These are phyloP conservation scores for Sambucus nigra DNA, from an alignment of 129 eudicot species.

Conservation along the genomic window DNA sequence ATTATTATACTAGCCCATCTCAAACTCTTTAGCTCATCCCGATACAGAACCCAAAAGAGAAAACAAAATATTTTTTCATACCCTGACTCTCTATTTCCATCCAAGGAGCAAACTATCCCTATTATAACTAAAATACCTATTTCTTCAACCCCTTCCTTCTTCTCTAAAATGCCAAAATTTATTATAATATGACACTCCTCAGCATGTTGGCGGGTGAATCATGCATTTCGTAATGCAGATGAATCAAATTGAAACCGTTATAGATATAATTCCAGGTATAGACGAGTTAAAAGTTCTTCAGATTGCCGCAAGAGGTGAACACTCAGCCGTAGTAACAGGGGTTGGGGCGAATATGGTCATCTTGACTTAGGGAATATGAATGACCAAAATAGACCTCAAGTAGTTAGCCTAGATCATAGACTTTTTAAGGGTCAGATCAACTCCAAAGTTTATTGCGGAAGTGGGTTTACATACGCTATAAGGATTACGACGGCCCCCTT, in stretches of 20 bases:
- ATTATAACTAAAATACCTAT: too few species aligned
- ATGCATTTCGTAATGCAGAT: constrained; percentile 28
- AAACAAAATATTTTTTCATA: too few species aligned
- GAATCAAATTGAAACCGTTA: constrained; percentile 17
- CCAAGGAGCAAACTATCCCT: too few species aligned
- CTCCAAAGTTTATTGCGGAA: constrained; percentile 55
- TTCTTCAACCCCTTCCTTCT: too few species aligned
- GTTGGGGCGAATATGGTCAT: constrained; percentile 99
- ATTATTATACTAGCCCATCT: too few species aligned
- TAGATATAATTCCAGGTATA: constrained; percentile 27
- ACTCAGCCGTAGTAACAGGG: constrained; percentile 83
- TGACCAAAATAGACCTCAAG: constrained; percentile 53
- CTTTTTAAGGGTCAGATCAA: not conserved
- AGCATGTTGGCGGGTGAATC: too few species aligned
- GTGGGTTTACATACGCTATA: constrained; percentile 65
- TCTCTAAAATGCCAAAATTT: too few species aligned
- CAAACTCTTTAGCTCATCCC: too few species aligned
- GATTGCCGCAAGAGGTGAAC: constrained; percentile 88
- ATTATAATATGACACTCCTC: too few species aligned
- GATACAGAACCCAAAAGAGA: too few species aligned
- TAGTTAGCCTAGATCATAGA: constrained; percentile 30
- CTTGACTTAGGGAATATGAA: constrained; percentile 70
- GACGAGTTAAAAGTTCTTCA: constrained; percentile 36
- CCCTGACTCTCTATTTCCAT: too few species aligned
- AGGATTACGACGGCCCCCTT: constrained; percentile 14